Evolutionary conservation across 371 early-diverging fungal species (phyloP).

Genomic region (Parasitella parasitica): DNA sequence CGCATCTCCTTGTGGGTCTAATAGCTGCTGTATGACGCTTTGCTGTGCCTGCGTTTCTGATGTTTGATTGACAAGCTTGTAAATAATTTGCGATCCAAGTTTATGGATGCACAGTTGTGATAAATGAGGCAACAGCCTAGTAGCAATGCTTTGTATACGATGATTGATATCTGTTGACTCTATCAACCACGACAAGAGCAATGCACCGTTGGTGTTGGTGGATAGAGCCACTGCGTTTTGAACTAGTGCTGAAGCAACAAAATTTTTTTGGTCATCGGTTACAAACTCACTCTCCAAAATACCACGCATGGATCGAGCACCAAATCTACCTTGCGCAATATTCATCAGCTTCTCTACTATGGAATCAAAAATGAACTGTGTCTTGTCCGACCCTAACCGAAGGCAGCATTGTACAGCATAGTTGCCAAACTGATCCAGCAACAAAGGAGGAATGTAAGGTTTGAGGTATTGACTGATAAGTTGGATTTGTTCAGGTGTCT

Average conservation of each 20-base stretch:
- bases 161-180: constrained; percentile 66
- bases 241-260: constrained; percentile 82
- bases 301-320: constrained; percentile 84
- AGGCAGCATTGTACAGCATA: constrained; percentile 91
- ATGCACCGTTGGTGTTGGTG: constrained; percentile 89
- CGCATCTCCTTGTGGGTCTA: constrained; percentile 2
- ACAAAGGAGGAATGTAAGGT: constrained; percentile 73
- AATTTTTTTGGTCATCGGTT: constrained; percentile 59
- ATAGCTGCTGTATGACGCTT: constrained; percentile 14
- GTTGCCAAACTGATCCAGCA: constrained; percentile 92
- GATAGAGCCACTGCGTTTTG: constrained; percentile 77
- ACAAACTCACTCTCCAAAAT: constrained; percentile 77
- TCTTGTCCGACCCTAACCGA: constrained; percentile 50
- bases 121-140: constrained; percentile 72
- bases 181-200: constrained; percentile 92
- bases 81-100: constrained; percentile 78
- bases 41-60: constrained; percentile 55
- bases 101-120: constrained; percentile 85
- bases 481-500: constrained; percentile 60
- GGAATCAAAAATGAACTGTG: constrained; percentile 86
- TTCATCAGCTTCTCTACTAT: constrained; percentile 71
- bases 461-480: constrained; percentile 47
- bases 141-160: constrained; percentile 54
- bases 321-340: constrained; percentile 82
- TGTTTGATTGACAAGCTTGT: constrained; percentile 88